Percentiles rank a stretch among this genome's conserved stretches.
Evolutionary conservation across 345 rosid species (phyloP).

Genomic region (Litchi chinensis): DNA sequence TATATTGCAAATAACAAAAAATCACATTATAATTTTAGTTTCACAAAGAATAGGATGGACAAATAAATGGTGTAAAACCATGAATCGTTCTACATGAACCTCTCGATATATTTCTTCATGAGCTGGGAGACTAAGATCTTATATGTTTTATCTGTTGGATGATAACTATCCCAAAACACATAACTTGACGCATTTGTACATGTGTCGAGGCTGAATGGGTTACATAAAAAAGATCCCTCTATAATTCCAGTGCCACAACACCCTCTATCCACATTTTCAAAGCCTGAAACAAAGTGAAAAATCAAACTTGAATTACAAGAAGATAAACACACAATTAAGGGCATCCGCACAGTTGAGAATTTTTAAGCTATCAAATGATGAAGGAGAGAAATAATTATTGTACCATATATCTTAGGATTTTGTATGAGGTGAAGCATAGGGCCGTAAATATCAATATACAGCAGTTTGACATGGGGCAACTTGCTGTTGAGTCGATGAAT

Average conservation of each 20-base stretch:
- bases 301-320: neutral
- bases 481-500: constrained; percentile 31
- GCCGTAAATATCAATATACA: constrained; percentile 53
- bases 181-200: constrained; percentile 21
- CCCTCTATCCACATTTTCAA: constrained; percentile 18
- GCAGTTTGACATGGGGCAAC: constrained; percentile 33
- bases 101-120: neutral
- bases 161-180: constrained; percentile 36
- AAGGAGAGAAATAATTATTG: neutral
- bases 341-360: no score
- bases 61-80: no score
- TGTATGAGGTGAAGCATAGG: constrained; percentile 54
- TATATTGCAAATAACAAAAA: no score
- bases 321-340: neutral
- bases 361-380: neutral
- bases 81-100: neutral
- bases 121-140: neutral
- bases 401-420: constrained; percentile 58
- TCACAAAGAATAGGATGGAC: neutral
- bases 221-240: constrained; percentile 16
- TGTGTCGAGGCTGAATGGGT: constrained; percentile 5
- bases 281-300: constrained; percentile 13
- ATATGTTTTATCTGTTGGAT: constrained; percentile 35
- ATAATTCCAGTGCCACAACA: constrained; percentile 26
- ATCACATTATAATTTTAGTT: no score